Evolutionary conservation across 192 early-diverging fungal species (phyloP), one percentile per base, ranked within the genome.

Genomic region (Rhizoclosmatium globosum): DNA sequence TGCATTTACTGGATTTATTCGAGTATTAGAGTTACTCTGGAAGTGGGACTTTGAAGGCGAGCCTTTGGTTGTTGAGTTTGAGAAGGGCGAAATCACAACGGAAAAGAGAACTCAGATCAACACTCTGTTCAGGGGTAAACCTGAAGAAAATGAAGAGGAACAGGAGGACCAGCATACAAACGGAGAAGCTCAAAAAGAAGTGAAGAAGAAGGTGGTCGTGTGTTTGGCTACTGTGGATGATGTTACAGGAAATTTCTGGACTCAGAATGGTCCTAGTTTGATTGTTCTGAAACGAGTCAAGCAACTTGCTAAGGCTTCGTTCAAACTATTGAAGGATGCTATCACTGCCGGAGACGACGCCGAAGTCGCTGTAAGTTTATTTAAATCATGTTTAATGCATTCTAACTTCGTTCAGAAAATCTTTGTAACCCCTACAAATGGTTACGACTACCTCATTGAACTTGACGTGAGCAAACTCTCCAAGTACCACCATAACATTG

Each of bases 1-100:
- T 71, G 93, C 86, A 3, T 90, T 90, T 41, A 84, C 88, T 15
- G 97, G 95, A 15, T 96, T 96, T 82, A 66, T 92, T 19, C 91
- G 96, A 58, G 88, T 90, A 6, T 78, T 99, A 73, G 85, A 88
- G 42, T 81, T 97, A 64, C 78, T 99, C 58, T 82, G 90, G 13
- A 78, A 69, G 41, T 97, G 92, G 91, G 86, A 92, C 72, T 97
- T 93, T 92, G 82, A 89, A 68, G 13, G 15, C 7, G 87, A 89
- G 44, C 92, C 94, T 64, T 82, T 97, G 48, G 87, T 94, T 47
- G 95, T 96, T 2, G 94, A 96, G 82, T 87, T 95, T 60, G 87
- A 91, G 66, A 71, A 68, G 69, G 93, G 87, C 2, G 86, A 89
- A 67, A 83, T 89, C 80, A 82, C 87, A 43, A 80, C 79, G 39